Base-by-base conservation (phyloP, 371 early-diverging fungal genomes). In the Syncephalastrum sp. region DNA sequence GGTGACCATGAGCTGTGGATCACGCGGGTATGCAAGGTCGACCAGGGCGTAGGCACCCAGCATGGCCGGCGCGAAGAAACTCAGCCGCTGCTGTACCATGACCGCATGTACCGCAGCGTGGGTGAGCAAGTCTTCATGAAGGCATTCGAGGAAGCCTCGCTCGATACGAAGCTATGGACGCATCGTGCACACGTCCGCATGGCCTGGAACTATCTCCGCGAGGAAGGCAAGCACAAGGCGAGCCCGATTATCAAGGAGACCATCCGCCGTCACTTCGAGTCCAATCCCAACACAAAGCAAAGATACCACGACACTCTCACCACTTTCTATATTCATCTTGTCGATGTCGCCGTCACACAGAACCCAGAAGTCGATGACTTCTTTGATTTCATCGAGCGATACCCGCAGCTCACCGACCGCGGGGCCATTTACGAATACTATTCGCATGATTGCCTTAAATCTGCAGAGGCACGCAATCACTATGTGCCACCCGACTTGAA, bases 1-100 rank as follows among this genome's bases (percentile, higher is more conserved):
- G 90, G 90, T 0, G 87, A 86, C 59, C 90, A 89, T 61, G 84
- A 85, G 55, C 66, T 85, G 48, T 87, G 87, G 87, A 82, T 84
- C 48, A 81, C 81, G 3, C 66, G 75, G 16, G 86, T 89, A 0
- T 59, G 73, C 47, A 80, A 79, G 53, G 79, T 87, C 1, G 74
- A 84, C 12, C 75, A 85, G 57, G 86, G 84, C 3, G 77, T 81
- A 14, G 84, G 79, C 21, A 64, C 74, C 12, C 64, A 63, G n/a
- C 68, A 65, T 24, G 76, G 71, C 3, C 59, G 54, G 14, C 63
- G 83, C 15, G 77, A 80, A 47, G 75, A 74, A 50, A 64, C 65
- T 12, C 68, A 76, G 45, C 87, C 90, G 4, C 54, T 89, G 25
- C 47, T 89, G 17, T 87, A 87, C 51, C 83, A 87, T 64, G 83